phyloP scores from a whole-genome alignment of 75 land plant genomes.

The Pinus tabuliformis region DNA sequence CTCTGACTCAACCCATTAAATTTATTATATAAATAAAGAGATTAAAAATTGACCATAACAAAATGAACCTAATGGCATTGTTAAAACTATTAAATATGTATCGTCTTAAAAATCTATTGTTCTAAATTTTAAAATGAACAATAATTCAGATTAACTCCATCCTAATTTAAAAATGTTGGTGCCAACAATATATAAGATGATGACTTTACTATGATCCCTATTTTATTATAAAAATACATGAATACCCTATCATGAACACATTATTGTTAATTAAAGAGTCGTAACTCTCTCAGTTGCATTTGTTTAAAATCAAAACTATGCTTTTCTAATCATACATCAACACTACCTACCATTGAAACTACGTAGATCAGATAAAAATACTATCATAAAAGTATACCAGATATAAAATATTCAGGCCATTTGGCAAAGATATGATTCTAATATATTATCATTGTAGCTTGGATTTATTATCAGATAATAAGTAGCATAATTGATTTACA shows the following conservation, averaged over 20 bases:
- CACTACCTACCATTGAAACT: not conserved
- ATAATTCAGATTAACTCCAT: not conserved
- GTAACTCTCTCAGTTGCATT: not conserved
- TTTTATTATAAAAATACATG: too few relatives aligned
- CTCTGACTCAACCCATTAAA: too few relatives aligned
- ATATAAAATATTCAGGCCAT: not conserved
- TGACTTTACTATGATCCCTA: too few relatives aligned
- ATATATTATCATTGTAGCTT: not conserved
- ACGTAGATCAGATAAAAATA: too few relatives aligned
- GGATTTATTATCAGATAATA: not conserved
- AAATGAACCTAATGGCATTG: too few relatives aligned
- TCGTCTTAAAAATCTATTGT: too few relatives aligned
- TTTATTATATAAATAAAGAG: too few relatives aligned
- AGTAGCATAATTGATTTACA: not conserved
- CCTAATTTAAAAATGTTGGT: not conserved
- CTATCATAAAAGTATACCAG: too few relatives aligned
- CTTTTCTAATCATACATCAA: not conserved
- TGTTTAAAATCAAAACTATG: not conserved
- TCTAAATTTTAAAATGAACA: too few relatives aligned
- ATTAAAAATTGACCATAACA: too few relatives aligned
- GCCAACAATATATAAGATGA: too few relatives aligned
- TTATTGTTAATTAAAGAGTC: not conserved
- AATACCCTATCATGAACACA: not conserved
- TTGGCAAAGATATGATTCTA: not conserved
- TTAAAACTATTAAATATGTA: too few relatives aligned